phyloP scores from a whole-genome alignment of 2,329 filamentous ascomycete species.

The Neofusicoccum ribis region DNA sequence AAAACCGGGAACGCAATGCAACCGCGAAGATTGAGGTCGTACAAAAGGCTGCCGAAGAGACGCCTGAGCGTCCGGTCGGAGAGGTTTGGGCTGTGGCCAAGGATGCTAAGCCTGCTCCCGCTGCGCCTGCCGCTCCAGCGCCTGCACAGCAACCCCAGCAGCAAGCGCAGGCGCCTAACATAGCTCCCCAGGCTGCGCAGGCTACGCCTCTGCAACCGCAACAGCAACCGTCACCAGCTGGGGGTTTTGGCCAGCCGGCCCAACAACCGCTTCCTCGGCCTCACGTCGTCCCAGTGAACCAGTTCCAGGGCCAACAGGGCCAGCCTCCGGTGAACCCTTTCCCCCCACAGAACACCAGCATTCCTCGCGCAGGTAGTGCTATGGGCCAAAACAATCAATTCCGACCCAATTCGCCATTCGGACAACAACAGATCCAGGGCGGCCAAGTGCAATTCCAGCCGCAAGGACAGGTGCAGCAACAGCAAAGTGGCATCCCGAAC shows the following conservation, averaged over 20 bases:
- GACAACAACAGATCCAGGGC: slow-evolving; percentile 20
- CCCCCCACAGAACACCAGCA: not conserved
- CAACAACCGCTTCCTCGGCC: slow-evolving; percentile 2
- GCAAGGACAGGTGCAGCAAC: slow-evolving; percentile 20
- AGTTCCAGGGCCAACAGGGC: slow-evolving; percentile 20
- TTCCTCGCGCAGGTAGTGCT: slow-evolving; percentile 26
- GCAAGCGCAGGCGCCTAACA: not conserved
- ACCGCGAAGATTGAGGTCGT: slow-evolving; percentile 76
- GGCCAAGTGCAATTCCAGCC: slow-evolving; percentile 19
- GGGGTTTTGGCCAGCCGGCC: slow-evolving; percentile 4
- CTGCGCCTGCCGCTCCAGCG: slow-evolving; percentile 10
- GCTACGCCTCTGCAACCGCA: not conserved
- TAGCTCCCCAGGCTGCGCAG: not conserved
- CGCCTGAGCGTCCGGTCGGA: slow-evolving; percentile 76
- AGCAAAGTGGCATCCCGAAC: slow-evolving; percentile 18
- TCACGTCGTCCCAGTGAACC: slow-evolving; percentile 1
- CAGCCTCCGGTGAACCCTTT: slow-evolving; percentile 14
- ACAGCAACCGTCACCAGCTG: not conserved
- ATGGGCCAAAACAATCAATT: slow-evolving; percentile 13
- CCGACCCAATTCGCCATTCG: slow-evolving; percentile 28
- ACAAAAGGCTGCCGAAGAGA: slow-evolving; percentile 78
- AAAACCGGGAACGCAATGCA: slow-evolving; percentile 65
- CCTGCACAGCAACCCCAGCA: slow-evolving; percentile 14
- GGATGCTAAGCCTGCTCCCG: slow-evolving; percentile 52
- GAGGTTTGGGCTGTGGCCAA: slow-evolving; percentile 88